A percentile compares a stretch with the other conserved stretches of the same genome.
Evolutionary conservation across 2,329 filamentous ascomycete species (phyloP).

Genomic region (Paracorniculantispora psalliotae): DNA sequence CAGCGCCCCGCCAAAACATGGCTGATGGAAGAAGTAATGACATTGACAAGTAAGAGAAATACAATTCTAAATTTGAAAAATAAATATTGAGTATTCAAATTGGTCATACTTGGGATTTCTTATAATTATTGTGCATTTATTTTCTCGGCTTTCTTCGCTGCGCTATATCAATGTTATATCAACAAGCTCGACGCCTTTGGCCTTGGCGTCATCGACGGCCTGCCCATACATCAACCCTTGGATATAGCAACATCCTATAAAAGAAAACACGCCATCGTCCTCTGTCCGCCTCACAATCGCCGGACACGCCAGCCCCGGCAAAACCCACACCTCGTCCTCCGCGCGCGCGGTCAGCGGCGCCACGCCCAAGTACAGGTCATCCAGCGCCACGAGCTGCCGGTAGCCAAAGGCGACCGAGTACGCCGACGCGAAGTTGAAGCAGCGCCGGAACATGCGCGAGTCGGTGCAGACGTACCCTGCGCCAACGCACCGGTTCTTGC

Average conservation of each 20-base stretch:
- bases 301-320: conserved; percentile 20
- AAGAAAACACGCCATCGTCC: conserved; percentile 12
- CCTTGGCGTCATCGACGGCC: conserved; percentile 2
- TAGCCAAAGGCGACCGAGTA: conserved; percentile 19
- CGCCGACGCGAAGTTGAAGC: conserved; percentile 18
- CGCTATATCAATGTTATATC: conserved; percentile 15
- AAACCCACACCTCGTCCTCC: conserved; percentile 22
- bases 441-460: conserved; percentile 18
- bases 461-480: conserved; percentile 15
- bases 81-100: too few relatives aligned
- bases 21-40: neutral
- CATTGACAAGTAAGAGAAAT: too few relatives aligned
- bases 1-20: neutral
- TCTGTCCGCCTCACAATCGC: conserved; percentile 16
- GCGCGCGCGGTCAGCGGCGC: conserved; percentile 15
- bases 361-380: conserved; percentile 17
- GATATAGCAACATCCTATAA: conserved; percentile 19
- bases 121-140: too few relatives aligned
- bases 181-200: conserved; percentile 1
- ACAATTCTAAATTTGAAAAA: too few relatives aligned
- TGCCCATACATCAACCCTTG: conserved; percentile 19
- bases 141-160: too few relatives aligned
- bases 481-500: conserved; percentile 19
- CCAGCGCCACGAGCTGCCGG: conserved; percentile 20
- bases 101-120: too few relatives aligned